Conservation (phyloP, 495 filamentous ascomycete species). For the Annulohypoxylon stygium region DNA sequence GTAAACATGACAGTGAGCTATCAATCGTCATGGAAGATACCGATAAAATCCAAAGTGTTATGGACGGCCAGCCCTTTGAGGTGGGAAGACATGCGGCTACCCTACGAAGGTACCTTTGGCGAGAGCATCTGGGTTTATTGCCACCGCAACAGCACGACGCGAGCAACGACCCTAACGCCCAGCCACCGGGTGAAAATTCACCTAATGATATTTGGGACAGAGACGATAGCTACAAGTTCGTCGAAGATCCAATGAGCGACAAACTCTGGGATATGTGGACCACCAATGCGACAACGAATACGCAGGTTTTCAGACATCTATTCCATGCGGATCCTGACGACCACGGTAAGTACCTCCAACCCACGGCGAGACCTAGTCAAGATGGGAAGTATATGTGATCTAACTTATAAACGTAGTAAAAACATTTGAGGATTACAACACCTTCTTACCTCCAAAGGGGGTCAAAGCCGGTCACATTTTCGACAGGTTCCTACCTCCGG, state of each 20-base stretch:
- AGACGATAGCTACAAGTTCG: slow-evolving; percentile 76
- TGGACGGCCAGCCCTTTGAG: slow-evolving; percentile 82
- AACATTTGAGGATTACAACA: slow-evolving; percentile 90
- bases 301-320: slow-evolving; percentile 83
- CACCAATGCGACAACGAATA: slow-evolving; percentile 79
- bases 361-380: not conserved
- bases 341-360: slow-evolving; percentile 63
- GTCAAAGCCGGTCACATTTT: slow-evolving; percentile 88
- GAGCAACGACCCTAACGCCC: slow-evolving; percentile 79
- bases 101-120: slow-evolving; percentile 87
- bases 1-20: slow-evolving; percentile 92
- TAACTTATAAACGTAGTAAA: slow-evolving; percentile 65
- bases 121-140: slow-evolving; percentile 90
- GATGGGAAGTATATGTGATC: not conserved
- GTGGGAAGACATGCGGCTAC: slow-evolving; percentile 84
- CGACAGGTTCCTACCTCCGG: slow-evolving; percentile 75
- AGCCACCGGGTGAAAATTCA: slow-evolving; percentile 77
- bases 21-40: slow-evolving; percentile 92
- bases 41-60: slow-evolving; percentile 74
- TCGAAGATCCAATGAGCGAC: slow-evolving; percentile 84
- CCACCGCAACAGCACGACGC: slow-evolving; percentile 80
- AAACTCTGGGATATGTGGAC: slow-evolving; percentile 90
- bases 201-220: slow-evolving; percentile 76
- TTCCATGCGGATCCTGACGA: slow-evolving; percentile 97
- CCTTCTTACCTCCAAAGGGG: slow-evolving; percentile 75